phyloP scores from a whole-genome alignment of 2,329 filamentous ascomycete genomes.

The Xylaria digitata region DNA sequence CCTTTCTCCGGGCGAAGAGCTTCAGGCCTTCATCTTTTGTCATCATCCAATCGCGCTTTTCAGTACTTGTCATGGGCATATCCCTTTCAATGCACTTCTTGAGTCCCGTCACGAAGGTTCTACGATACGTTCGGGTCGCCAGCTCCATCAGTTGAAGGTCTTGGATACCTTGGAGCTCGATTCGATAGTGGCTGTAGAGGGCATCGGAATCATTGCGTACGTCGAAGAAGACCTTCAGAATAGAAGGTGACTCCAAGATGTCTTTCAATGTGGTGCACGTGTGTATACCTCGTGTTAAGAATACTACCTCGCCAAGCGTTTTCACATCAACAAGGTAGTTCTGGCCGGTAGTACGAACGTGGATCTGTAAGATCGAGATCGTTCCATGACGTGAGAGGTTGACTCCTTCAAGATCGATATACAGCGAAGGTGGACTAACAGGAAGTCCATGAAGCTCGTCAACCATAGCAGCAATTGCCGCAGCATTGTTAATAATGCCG shows the following conservation, averaged over 20 bases:
- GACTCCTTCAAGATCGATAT: conserved; percentile 61
- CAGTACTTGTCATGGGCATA: conserved; percentile 6
- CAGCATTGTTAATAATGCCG: no score
- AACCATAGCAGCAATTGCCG: conserved; percentile 36
- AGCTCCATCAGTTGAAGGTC: conserved; percentile 70
- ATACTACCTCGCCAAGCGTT: conserved; percentile 52
- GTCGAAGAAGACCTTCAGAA: conserved; percentile 68
- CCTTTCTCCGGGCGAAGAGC: conserved; percentile 57
- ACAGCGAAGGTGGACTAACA: conserved; percentile 53
- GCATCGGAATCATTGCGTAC: conserved; percentile 69
- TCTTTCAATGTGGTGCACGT: conserved; percentile 47
- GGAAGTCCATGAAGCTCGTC: conserved; percentile 45
- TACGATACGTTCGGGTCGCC: conserved; percentile 45
- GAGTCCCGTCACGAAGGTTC: conserved; percentile 42
- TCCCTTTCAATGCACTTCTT: conserved; percentile 50
- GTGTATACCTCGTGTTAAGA: conserved; percentile 45
- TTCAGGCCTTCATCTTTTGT: conserved; percentile 53
- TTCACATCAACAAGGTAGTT: conserved; percentile 60
- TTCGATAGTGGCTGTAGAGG: conserved; percentile 57
- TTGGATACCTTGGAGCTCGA: conserved; percentile 58
- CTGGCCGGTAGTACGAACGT: conserved; percentile 46
- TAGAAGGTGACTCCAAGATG: conserved; percentile 57
- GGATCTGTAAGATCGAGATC: conserved; percentile 59
- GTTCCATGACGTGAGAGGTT: conserved; percentile 56
- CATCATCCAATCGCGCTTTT: conserved; percentile 44